Evolutionary conservation across 331 rosid genomes (phyloP), one percentile per base, ranked within the genome.

Genomic region (Stylosanthes scabra): DNA sequence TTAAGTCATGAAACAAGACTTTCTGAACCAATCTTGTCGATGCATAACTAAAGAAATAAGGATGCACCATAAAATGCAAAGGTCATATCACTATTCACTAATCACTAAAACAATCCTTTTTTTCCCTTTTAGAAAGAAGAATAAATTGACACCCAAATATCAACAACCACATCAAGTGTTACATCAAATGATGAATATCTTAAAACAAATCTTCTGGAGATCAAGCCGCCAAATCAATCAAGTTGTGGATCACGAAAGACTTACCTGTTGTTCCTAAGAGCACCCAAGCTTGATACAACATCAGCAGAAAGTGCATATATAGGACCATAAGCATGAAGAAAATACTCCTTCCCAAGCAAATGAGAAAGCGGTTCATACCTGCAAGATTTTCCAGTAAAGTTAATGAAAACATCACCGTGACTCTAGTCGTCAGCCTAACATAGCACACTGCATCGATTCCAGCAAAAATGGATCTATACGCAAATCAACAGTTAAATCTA

Each of bases 271-370:
- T 92, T 92, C 81, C 78, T 90, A 54, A 92, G 96, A 71, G 88
- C 96, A 63, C 83, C 96, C 97, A 95, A 87, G 84, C 98, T 92
- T 70, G 96, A 80, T 70, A 95, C 99, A 67, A 95, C 99, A 71
- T 92, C 97, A 13, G 97, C 93, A 31, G 99, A 95, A 74, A 92
- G 97, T 27, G 89, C 97, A 78, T 95, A 95, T 66, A 95, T 79
- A 63, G 99, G 99, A 84, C 98, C 99, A 79, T 95, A 92, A 66
- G 98, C 99, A 87, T 95, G 99, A 77, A 95, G 85, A 74, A 95
- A 95, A 78, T 95, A 95, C 82, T 95, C 99, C 60, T 76, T 90
- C 67, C 99, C 99, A 40, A 95, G 99, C 90, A 95, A 83, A 90
- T 72, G 28, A 27, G 87, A 79, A 25, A 88, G 86, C 34, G 98